phyloP scores from a whole-genome alignment of 2,329 filamentous ascomycete genomes.

The Aspergillus ibericus region DNA sequence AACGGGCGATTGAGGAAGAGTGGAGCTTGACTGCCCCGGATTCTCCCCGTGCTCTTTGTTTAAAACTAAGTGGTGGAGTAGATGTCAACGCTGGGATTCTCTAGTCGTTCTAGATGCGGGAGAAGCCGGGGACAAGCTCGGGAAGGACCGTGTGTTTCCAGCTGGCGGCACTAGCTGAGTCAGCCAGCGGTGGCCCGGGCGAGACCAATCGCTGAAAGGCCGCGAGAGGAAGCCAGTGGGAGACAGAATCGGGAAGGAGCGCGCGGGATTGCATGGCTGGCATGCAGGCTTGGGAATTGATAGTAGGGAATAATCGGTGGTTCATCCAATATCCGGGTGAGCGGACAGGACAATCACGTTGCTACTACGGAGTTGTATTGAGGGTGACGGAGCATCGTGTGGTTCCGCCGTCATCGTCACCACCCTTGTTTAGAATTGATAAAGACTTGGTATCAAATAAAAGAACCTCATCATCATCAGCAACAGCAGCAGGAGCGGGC shows the following conservation, averaged over 20 bases:
- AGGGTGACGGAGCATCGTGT: no score
- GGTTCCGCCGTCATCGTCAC: neutral
- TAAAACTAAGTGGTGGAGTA: neutral
- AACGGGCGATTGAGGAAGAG: neutral
- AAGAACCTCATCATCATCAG: neutral
- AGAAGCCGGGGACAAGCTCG: neutral
- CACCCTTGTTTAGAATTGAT: neutral
- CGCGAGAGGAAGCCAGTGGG: neutral
- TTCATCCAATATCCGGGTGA: neutral
- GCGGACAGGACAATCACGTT: neutral
- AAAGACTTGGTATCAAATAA: neutral
- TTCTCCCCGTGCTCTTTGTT: neutral
- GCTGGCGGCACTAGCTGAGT: neutral
- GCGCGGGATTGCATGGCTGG: neutral
- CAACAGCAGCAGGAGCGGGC: neutral
- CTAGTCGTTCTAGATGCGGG: constrained; percentile 4
- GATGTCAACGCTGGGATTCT: neutral
- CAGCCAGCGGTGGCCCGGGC: neutral
- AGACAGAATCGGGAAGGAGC: neutral
- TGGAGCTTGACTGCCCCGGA: neutral
- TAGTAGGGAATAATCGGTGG: neutral
- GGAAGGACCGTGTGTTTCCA: constrained; percentile 1
- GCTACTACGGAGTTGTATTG: neutral
- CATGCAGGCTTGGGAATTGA: neutral
- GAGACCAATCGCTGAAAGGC: neutral